Percentiles rank a stretch among this genome's conserved stretches.
These are phyloP conservation scores for Serpula lacrymans DNA, from an alignment of 768 basidiomycete genomes.

Conservation along the genomic window DNA sequence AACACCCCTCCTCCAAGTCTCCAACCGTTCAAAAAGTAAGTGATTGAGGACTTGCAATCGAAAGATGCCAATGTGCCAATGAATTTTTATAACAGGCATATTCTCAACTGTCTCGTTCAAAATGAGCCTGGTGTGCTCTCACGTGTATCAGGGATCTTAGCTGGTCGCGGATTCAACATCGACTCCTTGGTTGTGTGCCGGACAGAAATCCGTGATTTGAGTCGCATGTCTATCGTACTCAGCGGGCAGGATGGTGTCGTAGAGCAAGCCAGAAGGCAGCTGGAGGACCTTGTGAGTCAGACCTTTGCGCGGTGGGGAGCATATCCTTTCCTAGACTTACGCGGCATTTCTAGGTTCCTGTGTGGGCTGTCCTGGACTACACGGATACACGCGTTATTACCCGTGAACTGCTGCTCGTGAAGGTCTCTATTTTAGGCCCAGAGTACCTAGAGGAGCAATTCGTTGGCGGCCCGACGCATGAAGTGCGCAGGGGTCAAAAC, in stretches of 20 bases:
- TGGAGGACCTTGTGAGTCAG: constrained; percentile 86
- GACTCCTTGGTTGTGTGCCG: constrained; percentile 98
- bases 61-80: constrained; percentile 6
- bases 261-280: constrained; percentile 92
- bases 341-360: constrained; percentile 69
- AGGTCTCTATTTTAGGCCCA: constrained; percentile 95
- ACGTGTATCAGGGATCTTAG: constrained; percentile 94
- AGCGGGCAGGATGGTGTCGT: constrained; percentile 97
- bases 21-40: constrained; percentile 90
- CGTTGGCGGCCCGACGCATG: constrained; percentile 78
- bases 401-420: constrained; percentile 92
- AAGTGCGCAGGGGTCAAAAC: constrained; percentile 48
- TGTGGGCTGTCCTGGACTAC: constrained; percentile 99
- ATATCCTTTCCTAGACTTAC: constrained; percentile 1
- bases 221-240: constrained; percentile 97
- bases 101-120: constrained; percentile 96
- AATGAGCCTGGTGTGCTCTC: constrained; percentile 99
- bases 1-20: constrained; percentile 91
- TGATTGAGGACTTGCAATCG: no score
- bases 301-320: not conserved
- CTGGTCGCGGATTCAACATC: constrained; percentile 97
- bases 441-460: constrained; percentile 96
- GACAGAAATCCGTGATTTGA: constrained; percentile 95
- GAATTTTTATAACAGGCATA: constrained; percentile 56
- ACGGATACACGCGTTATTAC: constrained; percentile 88